Evolutionary conservation across 2,329 filamentous ascomycete genomes (phyloP).

Genomic region (Fusarium succisae): DNA sequence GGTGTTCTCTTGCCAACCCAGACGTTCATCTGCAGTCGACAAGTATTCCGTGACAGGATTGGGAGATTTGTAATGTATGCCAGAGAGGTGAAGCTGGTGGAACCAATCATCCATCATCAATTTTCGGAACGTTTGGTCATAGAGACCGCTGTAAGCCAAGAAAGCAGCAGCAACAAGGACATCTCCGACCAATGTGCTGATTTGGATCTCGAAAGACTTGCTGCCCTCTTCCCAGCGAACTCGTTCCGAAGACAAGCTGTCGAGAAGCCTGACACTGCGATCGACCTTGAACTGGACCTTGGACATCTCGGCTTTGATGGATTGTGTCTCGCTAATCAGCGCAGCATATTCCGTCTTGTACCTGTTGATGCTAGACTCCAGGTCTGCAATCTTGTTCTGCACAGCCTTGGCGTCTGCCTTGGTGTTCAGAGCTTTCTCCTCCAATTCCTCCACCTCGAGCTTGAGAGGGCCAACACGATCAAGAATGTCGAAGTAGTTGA

Average conservation of each 20-base stretch:
- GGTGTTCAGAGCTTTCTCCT: conserved; percentile 89
- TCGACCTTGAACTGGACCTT: conserved; percentile 98
- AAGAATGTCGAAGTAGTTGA: conserved; percentile 96
- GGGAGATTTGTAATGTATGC: conserved; percentile 89
- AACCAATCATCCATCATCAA: conserved; percentile 98
- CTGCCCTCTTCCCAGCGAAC: conserved; percentile 96
- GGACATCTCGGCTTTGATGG: conserved; percentile 96
- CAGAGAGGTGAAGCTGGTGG: conserved; percentile 91
- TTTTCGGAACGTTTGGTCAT: conserved; percentile 98
- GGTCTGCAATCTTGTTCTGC: conserved; percentile 81
- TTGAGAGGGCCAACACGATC: conserved; percentile 92
- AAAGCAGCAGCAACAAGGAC: conserved; percentile 97
- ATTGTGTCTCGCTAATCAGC: conserved; percentile 95
- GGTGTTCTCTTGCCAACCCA: conserved; percentile 94
- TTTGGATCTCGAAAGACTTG: conserved; percentile 97
- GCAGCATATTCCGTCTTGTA: conserved; percentile 98
- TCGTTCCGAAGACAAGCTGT: conserved; percentile 94
- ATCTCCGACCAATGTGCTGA: conserved; percentile 94
- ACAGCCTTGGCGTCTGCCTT: conserved; percentile 94
- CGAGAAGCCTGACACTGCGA: conserved; percentile 90
- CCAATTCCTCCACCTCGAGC: conserved; percentile 86
- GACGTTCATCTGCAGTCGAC: conserved; percentile 92
- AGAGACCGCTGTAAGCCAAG: conserved; percentile 94
- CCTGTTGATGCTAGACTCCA: conserved; percentile 90
- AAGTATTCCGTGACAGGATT: conserved; percentile 97